Conservation (phyloP, 2,329 filamentous ascomycete genomes). For the Macroventuria anomochaeta region DNA sequence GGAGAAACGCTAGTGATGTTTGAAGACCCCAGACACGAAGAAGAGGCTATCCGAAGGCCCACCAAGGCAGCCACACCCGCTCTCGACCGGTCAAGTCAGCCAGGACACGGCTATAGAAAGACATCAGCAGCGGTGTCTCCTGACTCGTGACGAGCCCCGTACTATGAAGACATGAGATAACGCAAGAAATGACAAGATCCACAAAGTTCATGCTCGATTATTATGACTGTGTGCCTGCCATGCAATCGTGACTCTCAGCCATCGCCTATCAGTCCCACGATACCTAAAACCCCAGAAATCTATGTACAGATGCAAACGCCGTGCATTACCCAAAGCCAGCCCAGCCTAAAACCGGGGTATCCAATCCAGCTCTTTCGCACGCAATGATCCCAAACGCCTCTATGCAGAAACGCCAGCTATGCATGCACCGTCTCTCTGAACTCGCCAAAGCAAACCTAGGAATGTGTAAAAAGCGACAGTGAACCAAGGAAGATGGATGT, state of each 20-base stretch:
- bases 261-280: background rate
- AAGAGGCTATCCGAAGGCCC: too few species aligned
- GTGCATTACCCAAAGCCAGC: background rate
- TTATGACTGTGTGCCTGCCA: slow-evolving; percentile 6
- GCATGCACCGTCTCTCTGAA: too few species aligned
- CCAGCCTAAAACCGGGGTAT: slow-evolving; percentile 1
- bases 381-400: slow-evolving; percentile 3
- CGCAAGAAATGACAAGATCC: background rate
- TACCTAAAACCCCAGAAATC: background rate
- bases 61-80: too few species aligned
- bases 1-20: too few species aligned
- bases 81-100: too few species aligned
- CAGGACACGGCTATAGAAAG: background rate
- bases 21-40: too few species aligned
- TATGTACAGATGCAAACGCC: slow-evolving; percentile 1
- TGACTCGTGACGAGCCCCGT: too few species aligned
- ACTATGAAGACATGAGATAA: background rate
- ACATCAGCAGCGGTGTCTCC: too few species aligned
- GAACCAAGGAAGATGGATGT: too few species aligned
- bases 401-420: too few species aligned
- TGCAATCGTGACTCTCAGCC: background rate
- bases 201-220: background rate
- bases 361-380: background rate
- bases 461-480: too few species aligned
- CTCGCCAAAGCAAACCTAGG: too few species aligned